These are phyloP conservation scores for Knoxdaviesia capensis DNA, from an alignment of 2,329 filamentous ascomycete genomes.

Conservation along the genomic window DNA sequence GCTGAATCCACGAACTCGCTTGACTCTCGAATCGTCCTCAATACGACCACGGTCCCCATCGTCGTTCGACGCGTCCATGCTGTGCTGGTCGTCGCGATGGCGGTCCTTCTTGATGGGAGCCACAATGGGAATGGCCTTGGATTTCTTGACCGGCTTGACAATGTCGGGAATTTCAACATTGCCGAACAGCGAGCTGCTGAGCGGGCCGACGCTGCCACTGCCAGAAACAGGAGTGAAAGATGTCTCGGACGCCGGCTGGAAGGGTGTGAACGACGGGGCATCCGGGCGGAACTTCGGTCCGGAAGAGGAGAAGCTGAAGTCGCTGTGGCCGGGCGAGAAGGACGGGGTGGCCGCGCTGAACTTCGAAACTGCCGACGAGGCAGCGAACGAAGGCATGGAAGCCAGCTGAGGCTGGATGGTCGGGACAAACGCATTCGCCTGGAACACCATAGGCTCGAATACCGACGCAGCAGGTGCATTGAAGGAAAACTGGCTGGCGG, in stretches of 20 bases:
- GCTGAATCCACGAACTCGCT: conserved; percentile 47
- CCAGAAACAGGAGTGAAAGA: conserved; percentile 25
- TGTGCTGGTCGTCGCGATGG: conserved; percentile 11
- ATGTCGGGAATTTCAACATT: conserved; percentile 47
- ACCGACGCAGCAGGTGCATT: conserved; percentile 12
- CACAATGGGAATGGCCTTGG: conserved; percentile 70
- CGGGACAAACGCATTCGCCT: conserved; percentile 10
- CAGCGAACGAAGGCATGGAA: conserved; percentile 13
- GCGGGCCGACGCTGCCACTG: conserved; percentile 20
- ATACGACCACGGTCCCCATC: conserved; percentile 39
- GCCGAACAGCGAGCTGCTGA: conserved; percentile 41
- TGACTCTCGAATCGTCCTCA: conserved; percentile 46
- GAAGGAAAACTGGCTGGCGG: conserved; percentile 25
- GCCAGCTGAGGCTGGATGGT: conserved; percentile 5
- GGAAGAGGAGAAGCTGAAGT: conserved; percentile 48
- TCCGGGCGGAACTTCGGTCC: conserved; percentile 54
- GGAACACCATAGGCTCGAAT: conserved; percentile 28
- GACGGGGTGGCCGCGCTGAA: conserved; percentile 51
- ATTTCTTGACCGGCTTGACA: conserved; percentile 46
- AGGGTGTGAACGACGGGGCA: conserved; percentile 57
- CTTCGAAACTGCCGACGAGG: conserved; percentile 19
- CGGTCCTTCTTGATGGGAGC: conserved; percentile 35
- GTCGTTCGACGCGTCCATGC: conserved; percentile 15
- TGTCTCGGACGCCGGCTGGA: conserved; percentile 21
- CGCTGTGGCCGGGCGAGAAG: conserved; percentile 47